A percentile compares a stretch with the other conserved stretches of the same genome.
Conservation (phyloP, 805 yeast genomes). For the Hanseniaspora occidentalis region DNA sequence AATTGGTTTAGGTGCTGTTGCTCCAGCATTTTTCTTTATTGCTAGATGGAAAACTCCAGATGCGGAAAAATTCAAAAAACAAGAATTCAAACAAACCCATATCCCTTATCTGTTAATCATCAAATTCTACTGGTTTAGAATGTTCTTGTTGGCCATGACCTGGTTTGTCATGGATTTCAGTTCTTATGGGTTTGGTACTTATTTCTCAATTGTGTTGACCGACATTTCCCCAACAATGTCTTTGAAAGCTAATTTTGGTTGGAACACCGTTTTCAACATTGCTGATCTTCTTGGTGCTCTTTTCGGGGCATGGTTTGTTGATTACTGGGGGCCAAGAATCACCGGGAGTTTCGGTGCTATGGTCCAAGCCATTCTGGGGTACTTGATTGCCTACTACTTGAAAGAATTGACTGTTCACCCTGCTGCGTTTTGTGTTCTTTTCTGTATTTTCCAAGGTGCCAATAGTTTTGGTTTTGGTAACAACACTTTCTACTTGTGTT, state of each 20-base stretch:
- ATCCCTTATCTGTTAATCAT: slow-evolving; percentile 54
- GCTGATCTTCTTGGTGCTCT: slow-evolving; percentile 87
- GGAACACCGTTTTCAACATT: slow-evolving; percentile 80
- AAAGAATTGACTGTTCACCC: slow-evolving; percentile 41
- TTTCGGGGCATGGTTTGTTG: slow-evolving; percentile 69
- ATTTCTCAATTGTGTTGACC: slow-evolving; percentile 58
- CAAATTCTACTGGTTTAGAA: slow-evolving; percentile 76
- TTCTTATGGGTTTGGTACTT: slow-evolving; percentile 80
- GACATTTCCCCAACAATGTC: slow-evolving; percentile 42
- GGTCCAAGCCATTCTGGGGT: slow-evolving; percentile 69
- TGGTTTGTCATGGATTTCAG: slow-evolving; percentile 89
- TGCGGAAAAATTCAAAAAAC: slow-evolving; percentile 55
- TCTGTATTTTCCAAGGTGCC: slow-evolving; percentile 73
- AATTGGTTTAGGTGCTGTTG: slow-evolving; percentile 79
- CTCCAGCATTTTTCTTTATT: slow-evolving; percentile 68
- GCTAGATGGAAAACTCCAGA: slow-evolving; percentile 68
- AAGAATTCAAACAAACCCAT: slow-evolving; percentile 48
- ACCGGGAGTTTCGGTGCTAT: slow-evolving; percentile 58
- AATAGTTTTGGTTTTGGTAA: slow-evolving; percentile 96
- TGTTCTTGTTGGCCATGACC: slow-evolving; percentile 53
- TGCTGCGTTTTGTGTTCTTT: slow-evolving; percentile 73
- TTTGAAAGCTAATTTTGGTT: slow-evolving; percentile 70
- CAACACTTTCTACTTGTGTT: slow-evolving; percentile 75
- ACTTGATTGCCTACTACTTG: slow-evolving; percentile 67
- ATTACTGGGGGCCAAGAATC: slow-evolving; percentile 80